These are phyloP conservation scores for Ochetophila trinervis DNA, from an alignment of 306 rosid genomes.

Conservation along the genomic window DNA sequence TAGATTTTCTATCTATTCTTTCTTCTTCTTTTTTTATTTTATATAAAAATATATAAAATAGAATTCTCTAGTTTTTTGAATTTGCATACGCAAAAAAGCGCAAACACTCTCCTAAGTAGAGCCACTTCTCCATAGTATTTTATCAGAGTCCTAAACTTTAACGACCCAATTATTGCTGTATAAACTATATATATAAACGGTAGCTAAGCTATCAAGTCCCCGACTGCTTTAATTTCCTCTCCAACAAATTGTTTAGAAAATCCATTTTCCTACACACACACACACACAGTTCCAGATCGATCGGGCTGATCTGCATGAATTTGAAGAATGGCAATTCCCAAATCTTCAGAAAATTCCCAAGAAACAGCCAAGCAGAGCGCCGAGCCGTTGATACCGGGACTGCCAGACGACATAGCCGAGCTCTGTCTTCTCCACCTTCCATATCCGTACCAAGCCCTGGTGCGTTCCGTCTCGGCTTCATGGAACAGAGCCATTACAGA, in stretches of 20 bases:
- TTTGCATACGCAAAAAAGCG: too few relatives aligned
- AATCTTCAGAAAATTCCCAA: background rate
- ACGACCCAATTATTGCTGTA: conserved; percentile 3
- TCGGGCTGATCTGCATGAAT: background rate
- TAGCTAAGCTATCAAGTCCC: background rate
- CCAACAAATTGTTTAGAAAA: too few relatives aligned
- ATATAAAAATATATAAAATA: background rate
- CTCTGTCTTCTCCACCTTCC: conserved; percentile 68
- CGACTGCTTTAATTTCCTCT: too few relatives aligned
- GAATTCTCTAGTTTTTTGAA: too few relatives aligned
- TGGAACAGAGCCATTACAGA: conserved; percentile 54
- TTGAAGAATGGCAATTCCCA: background rate
- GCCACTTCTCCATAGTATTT: too few relatives aligned
- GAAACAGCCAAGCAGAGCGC: background rate
- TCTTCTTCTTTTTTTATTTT: background rate
- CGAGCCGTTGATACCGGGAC: conserved; percentile 49
- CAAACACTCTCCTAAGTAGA: too few relatives aligned
- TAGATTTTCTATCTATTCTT: background rate
- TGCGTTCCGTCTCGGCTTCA: conserved; percentile 53
- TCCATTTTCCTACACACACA: too few relatives aligned
- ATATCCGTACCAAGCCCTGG: conserved; percentile 50
- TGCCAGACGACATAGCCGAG: conserved; percentile 58
- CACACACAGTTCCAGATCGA: background rate
- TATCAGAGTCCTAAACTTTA: background rate
- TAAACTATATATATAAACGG: too few relatives aligned